Evolutionary conservation across 2,329 filamentous ascomycete genomes (phyloP), one percentile per base, ranked within the genome.

Genomic region (Fusarium pseudocircinatum): DNA sequence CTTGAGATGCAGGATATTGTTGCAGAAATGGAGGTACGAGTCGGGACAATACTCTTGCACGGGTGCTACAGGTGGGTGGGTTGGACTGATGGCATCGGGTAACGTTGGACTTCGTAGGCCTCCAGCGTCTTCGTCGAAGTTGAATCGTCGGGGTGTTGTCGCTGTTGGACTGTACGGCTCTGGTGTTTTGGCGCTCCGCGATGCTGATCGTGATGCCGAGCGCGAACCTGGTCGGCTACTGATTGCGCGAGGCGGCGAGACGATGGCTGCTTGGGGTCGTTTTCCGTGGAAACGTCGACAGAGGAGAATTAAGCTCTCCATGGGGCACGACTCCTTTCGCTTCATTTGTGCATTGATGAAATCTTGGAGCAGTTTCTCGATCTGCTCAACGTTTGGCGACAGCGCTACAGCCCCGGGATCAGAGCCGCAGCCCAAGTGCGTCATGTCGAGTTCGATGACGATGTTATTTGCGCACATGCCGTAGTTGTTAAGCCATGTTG

Each of bases 391-490:
- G 11, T 77, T 78, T 0, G 79, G 70, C 0, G 69, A 58, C 4
- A 84, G 63, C 0, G 54, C 46, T 1, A 58, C 63, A 1, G 82
- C 81, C 2, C 69, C 60, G 9, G 72, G 72, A 2, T 67, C 56
- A 6, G 76, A 66, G 5, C 82, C 82, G 28, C 82, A 82, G 3
- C 80, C 78, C 14, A 84, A 75, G 16, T 78, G 80, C 2, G 84
- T 81, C 73, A 85, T 76, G 66, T 86, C 84, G 4, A 86, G 36
- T 66, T 86, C 84, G 15, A 86, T 54, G 4, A 79, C 78, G 28
- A 86, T 70, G 32, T 78, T 77, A 22, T 74, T 79, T 72, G 85
- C 82, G 39, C 82, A 81, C 4, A 73, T 59, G 3, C 79, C 80
- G 53, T 84, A 84, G 13, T 60, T 73, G 36, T 79, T 78, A 32